These are phyloP conservation scores for Suillus decipiens DNA, from an alignment of 768 basidiomycete species.

Conservation along the genomic window DNA sequence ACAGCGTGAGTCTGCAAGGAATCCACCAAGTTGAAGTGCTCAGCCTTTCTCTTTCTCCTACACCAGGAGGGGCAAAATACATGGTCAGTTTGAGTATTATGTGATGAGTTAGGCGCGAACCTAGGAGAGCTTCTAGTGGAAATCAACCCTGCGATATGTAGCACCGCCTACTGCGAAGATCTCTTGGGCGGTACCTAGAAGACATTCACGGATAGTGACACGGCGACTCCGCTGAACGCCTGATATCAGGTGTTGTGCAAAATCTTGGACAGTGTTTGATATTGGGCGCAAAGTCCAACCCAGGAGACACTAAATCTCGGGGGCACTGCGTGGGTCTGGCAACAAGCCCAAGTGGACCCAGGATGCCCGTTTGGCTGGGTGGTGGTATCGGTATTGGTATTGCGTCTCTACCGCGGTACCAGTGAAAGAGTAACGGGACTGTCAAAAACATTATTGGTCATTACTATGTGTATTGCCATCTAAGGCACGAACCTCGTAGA, in stretches of 20 bases:
- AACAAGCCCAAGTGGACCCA: not conserved
- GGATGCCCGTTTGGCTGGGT: not conserved
- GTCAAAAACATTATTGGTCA: not conserved
- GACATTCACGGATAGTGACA: not conserved
- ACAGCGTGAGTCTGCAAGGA: not conserved
- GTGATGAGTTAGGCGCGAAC: not conserved
- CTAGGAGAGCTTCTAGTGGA: not conserved
- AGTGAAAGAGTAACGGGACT: not conserved
- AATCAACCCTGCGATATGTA: not conserved
- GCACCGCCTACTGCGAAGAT: not conserved
- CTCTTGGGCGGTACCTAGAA: too few species aligned
- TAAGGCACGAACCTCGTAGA: not conserved
- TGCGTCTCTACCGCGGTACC: not conserved
- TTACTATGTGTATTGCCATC: not conserved
- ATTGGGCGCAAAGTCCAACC: too few species aligned
- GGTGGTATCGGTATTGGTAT: not conserved
- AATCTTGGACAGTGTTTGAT: too few species aligned
- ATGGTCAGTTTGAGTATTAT: not conserved
- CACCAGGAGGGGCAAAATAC: not conserved
- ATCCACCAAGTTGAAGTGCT: not conserved
- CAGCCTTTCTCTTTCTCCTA: not conserved
- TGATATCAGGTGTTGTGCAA: not conserved
- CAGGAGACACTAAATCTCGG: not conserved
- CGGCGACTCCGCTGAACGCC: not conserved
- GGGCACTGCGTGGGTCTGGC: not conserved